Evolutionary conservation across 225 moss, liverwort and hornwort species (phyloP).

Genomic region (Lunularia cruciata): DNA sequence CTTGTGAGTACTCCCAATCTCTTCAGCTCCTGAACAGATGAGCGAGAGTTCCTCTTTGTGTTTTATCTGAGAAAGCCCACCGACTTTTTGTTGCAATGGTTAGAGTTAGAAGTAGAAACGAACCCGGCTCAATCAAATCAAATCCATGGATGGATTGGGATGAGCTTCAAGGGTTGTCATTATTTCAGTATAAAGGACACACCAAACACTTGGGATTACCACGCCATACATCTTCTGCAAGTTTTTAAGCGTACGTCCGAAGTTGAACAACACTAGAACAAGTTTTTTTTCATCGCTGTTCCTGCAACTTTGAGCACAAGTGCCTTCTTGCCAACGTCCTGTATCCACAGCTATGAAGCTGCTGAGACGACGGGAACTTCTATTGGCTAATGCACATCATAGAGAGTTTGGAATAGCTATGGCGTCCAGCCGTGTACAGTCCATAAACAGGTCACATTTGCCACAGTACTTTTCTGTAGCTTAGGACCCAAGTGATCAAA

Average conservation of each 20-base stretch:
- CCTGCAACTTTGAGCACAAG: neutral
- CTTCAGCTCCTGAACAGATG: constrained; percentile 3
- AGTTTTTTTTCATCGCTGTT: neutral
- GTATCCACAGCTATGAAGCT: neutral
- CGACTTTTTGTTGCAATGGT: constrained; percentile 4
- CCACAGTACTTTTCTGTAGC: neutral
- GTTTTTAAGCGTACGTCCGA: neutral
- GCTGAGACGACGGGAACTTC: neutral
- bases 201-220: constrained; percentile 11
- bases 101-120: constrained; percentile 2
- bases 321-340: neutral
- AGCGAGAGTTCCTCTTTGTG: constrained; percentile 2
- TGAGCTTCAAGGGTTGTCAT: constrained; percentile 2
- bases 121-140: constrained; percentile 8
- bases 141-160: neutral
- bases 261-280: neutral
- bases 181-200: constrained; percentile 19
- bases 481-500: constrained; percentile 19
- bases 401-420: constrained; percentile 9
- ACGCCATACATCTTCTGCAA: constrained; percentile 12
- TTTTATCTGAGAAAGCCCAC: constrained; percentile 8
- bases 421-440: constrained; percentile 12
- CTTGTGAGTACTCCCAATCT: constrained; percentile 2
- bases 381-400: neutral
- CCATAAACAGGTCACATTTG: constrained; percentile 16